Evolutionary conservation across 2,329 filamentous ascomycete species (phyloP).

Genomic region (Aspergillus tubingensis): DNA sequence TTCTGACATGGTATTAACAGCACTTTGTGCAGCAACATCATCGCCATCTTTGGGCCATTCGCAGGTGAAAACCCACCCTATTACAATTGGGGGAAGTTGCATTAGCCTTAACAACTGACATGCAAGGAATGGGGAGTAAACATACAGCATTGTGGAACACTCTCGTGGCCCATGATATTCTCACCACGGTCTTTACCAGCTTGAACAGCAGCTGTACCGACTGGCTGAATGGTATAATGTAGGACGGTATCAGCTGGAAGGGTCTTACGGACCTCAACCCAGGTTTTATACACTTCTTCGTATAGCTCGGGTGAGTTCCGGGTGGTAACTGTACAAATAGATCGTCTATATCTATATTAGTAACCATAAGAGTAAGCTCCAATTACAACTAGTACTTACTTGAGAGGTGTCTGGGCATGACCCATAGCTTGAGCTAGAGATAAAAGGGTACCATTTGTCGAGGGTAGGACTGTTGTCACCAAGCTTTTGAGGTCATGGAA

Average conservation of each 20-base stretch:
- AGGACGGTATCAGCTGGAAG: neutral
- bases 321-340: conserved; percentile 11
- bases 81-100: neutral
- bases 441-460: neutral
- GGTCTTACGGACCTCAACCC: neutral
- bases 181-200: conserved; percentile 15
- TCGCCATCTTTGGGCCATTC: neutral
- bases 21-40: neutral
- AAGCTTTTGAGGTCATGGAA: neutral
- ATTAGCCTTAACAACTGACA: neutral
- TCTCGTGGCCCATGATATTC: conserved; percentile 14
- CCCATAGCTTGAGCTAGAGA: conserved; percentile 1
- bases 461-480: neutral
- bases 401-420: neutral
- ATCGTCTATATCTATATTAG: neutral
- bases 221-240: conserved; percentile 9
- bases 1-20: neutral
- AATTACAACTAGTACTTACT: neutral
- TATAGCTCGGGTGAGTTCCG: conserved; percentile 13
- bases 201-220: conserved; percentile 11
- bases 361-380: too few species aligned
- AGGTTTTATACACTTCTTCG: conserved; percentile 7
- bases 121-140: neutral
- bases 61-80: conserved; percentile 4
- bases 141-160: neutral